Evolutionary conservation across 1,284 basidiomycete species (phyloP).

Genomic region (Sanghuangporus baumii): DNA sequence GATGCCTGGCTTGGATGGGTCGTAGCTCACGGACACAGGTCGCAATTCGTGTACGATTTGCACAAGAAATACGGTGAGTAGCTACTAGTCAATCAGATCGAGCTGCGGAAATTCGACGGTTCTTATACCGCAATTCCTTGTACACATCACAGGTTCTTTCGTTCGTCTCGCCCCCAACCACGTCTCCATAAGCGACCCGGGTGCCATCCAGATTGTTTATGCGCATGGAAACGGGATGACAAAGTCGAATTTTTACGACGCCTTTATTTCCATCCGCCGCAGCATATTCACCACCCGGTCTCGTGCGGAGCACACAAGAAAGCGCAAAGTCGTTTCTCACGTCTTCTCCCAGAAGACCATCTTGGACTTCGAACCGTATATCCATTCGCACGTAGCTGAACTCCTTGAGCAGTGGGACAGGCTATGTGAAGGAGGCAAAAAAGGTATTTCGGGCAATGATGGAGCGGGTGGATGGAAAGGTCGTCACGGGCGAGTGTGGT

Average conservation of each 20-base stretch:
- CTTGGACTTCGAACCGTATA: slow-evolving; percentile 76
- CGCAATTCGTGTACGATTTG: slow-evolving; percentile 67
- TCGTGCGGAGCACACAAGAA: slow-evolving; percentile 44
- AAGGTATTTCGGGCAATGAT: slow-evolving; percentile 51
- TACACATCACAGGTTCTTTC: slow-evolving; percentile 48
- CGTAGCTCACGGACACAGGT: slow-evolving; percentile 66
- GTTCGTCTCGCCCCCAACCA: slow-evolving; percentile 89
- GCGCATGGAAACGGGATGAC: slow-evolving; percentile 73
- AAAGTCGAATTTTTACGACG: slow-evolving; percentile 41
- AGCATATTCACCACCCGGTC: slow-evolving; percentile 43
- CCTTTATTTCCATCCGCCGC: slow-evolving; percentile 33
- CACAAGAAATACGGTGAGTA: slow-evolving; percentile 72
- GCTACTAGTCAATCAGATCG: background rate
- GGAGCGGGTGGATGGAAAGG: slow-evolving; percentile 66
- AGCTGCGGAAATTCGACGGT: no score
- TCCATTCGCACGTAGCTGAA: slow-evolving; percentile 56
- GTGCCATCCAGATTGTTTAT: slow-evolving; percentile 70
- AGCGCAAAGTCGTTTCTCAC: slow-evolving; percentile 42
- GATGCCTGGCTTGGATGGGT: slow-evolving; percentile 74
- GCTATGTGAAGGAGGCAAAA: slow-evolving; percentile 51
- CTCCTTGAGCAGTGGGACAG: slow-evolving; percentile 77
- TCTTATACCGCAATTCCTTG: background rate
- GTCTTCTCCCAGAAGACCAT: slow-evolving; percentile 65
- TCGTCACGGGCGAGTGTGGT: slow-evolving; percentile 56
- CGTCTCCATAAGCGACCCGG: slow-evolving; percentile 76